Evolutionary conservation across 1,284 basidiomycete genomes (phyloP).

Genomic region (Ganoderma multipileum): DNA sequence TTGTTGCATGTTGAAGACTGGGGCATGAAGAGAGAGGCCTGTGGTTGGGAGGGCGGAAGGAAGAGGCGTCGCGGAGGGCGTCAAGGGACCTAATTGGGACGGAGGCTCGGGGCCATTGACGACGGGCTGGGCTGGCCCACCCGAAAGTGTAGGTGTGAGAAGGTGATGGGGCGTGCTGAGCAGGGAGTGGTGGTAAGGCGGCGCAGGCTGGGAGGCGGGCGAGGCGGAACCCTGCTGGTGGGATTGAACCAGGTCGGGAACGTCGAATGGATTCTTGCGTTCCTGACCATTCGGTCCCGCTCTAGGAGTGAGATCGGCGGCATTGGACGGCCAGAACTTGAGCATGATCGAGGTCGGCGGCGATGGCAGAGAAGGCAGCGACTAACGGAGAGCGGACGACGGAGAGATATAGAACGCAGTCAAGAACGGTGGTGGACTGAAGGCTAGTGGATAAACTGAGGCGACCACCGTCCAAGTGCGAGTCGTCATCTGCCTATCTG

Average conservation of each 20-base stretch:
- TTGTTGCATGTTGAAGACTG: constrained; percentile 79
- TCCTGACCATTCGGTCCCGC: constrained; percentile 59
- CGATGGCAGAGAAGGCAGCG: constrained; percentile 14
- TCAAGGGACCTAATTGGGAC: constrained; percentile 42
- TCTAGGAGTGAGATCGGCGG: constrained; percentile 79
- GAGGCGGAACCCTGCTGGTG: constrained; percentile 22
- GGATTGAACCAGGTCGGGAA: constrained; percentile 35
- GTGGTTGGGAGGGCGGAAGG: constrained; percentile 72
- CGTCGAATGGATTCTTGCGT: constrained; percentile 76
- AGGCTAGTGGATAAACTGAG: not conserved
- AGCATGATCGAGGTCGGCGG: constrained; percentile 53
- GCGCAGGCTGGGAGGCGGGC: constrained; percentile 31
- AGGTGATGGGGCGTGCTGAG: constrained; percentile 42
- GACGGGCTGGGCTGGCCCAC: constrained; percentile 34
- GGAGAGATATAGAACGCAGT: constrained; percentile 16
- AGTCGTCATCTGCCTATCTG: constrained; percentile 21
- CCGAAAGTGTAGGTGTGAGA: constrained; percentile 40
- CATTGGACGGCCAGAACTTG: constrained; percentile 69
- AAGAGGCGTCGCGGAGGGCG: constrained; percentile 50
- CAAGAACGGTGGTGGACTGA: constrained; percentile 7
- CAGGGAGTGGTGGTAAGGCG: constrained; percentile 48
- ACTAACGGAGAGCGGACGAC: constrained; percentile 15
- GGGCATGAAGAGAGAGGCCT: constrained; percentile 79
- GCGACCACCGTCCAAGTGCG: not conserved
- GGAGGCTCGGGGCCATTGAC: constrained; percentile 38